These are phyloP conservation scores for Amylocarpus encephaloides DNA, from an alignment of 2,329 filamentous ascomycete genomes.

Conservation along the genomic window DNA sequence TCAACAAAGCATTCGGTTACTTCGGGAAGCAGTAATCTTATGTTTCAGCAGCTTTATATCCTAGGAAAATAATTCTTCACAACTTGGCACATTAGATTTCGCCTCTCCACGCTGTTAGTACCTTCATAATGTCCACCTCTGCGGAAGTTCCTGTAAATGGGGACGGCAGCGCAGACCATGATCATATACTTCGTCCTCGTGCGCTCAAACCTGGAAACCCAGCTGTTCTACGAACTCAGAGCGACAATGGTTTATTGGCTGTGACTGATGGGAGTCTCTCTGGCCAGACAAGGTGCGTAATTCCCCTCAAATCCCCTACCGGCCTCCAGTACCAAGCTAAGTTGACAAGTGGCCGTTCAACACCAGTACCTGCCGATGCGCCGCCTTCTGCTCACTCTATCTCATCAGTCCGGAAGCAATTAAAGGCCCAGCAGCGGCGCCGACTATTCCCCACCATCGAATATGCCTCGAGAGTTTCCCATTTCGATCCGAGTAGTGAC, in stretches of 20 bases:
- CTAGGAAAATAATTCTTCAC: not conserved
- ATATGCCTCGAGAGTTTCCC: slow-evolving; percentile 83
- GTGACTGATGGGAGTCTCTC: slow-evolving; percentile 21
- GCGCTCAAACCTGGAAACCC: slow-evolving; percentile 25
- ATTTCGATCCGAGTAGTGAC: slow-evolving; percentile 89
- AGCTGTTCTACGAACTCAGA: slow-evolving; percentile 22
- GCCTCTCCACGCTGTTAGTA: not conserved
- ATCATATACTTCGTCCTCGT: slow-evolving; percentile 29
- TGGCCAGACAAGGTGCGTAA: slow-evolving; percentile 26
- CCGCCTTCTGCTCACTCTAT: slow-evolving; percentile 87
- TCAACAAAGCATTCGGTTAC: not conserved
- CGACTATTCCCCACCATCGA: slow-evolving; percentile 91
- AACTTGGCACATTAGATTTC: not conserved
- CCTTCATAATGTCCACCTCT: slow-evolving; percentile 27
- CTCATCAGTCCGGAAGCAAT: slow-evolving; percentile 76
- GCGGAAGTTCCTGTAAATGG: slow-evolving; percentile 23
- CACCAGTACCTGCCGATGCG: slow-evolving; percentile 79
- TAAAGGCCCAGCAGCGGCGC: slow-evolving; percentile 71
- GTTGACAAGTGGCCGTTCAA: slow-evolving; percentile 64
- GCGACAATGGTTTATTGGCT: slow-evolving; percentile 21
- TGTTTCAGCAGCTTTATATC: too few species aligned
- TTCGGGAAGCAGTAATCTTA: too few species aligned
- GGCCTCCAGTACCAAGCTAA: slow-evolving; percentile 7
- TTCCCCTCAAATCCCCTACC: not conserved
- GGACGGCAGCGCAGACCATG: slow-evolving; percentile 21